Conservation (phyloP, 163 green algal species). For the Chlamydomonas reinhardtii region DNA sequence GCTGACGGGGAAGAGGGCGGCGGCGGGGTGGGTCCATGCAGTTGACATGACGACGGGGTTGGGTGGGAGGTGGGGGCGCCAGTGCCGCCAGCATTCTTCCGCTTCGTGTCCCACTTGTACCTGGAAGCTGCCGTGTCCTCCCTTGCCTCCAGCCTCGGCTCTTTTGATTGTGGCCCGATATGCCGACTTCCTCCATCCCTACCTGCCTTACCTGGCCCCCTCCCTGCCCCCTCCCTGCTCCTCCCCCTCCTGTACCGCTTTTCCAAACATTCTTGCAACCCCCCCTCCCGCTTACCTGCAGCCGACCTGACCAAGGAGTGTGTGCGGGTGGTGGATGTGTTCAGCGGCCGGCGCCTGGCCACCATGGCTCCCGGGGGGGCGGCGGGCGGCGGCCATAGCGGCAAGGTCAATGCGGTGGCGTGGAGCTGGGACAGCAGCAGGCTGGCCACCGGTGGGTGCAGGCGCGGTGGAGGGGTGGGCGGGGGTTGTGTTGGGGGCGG, state of each 20-base stretch:
- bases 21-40: too few species aligned
- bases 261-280: background rate
- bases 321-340: constrained; percentile 26
- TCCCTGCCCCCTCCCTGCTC: background rate
- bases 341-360: constrained; percentile 28
- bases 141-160: too few species aligned
- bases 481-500: too few species aligned
- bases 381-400: constrained; percentile 1
- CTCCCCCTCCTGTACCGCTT: background rate
- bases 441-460: constrained; percentile 6
- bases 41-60: too few species aligned
- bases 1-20: too few species aligned
- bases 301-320: constrained; percentile 20
- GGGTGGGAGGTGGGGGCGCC: too few species aligned
- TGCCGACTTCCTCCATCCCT: too few species aligned
- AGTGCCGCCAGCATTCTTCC: too few species aligned
- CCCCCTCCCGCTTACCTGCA: background rate
- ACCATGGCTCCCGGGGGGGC: background rate
- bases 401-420: constrained; percentile 11
- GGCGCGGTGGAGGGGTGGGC: background rate
- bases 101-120: too few species aligned
- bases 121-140: too few species aligned
- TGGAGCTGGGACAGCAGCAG: constrained; percentile 41
- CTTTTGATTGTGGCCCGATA: too few species aligned
- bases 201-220: too few species aligned